Percentiles rank a stretch among this genome's conserved stretches.
Evolutionary conservation across 163 green algal species (phyloP).

Genomic region (Scenedesmus sp.): DNA sequence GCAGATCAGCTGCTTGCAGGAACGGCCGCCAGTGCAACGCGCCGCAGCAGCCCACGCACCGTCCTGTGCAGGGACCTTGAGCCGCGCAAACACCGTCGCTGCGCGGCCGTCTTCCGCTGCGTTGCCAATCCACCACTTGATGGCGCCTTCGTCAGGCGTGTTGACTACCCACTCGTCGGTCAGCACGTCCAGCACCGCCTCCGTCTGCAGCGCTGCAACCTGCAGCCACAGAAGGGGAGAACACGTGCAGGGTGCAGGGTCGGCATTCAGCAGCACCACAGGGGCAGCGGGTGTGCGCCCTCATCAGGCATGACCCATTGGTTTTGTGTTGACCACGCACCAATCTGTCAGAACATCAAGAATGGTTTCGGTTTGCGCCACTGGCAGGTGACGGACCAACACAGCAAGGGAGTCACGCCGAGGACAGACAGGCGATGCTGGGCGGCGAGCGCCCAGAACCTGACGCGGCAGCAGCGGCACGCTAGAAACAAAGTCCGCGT

Average conservation of each 20-base stretch:
- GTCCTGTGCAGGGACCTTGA: slow-evolving; percentile 82
- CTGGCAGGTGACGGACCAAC: slow-evolving; percentile 66
- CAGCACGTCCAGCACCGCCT: slow-evolving; percentile 85
- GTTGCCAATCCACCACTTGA: slow-evolving; percentile 97
- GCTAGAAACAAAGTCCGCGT: no score
- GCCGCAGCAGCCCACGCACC: slow-evolving; percentile 17
- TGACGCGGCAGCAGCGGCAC: no score
- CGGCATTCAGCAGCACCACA: background rate
- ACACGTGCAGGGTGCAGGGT: background rate
- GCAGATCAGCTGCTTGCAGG: background rate
- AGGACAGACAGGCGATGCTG: background rate
- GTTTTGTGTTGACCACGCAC: slow-evolving; percentile 90
- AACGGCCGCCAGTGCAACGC: no score
- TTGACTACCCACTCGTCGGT: slow-evolving; percentile 91
- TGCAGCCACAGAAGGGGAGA: slow-evolving; percentile 7
- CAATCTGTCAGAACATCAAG: slow-evolving; percentile 85
- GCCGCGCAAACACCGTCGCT: slow-evolving; percentile 90
- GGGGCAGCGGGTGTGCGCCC: slow-evolving; percentile 27
- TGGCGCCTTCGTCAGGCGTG: slow-evolving; percentile 91
- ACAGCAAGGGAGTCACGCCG: no score
- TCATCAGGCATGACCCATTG: no score
- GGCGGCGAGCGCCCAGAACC: no score
- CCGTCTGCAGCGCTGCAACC: slow-evolving; percentile 87
- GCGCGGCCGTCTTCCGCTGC: slow-evolving; percentile 84
- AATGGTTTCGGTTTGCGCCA: slow-evolving; percentile 82